Evolutionary conservation across 352 stramenopile genomes (phyloP), one percentile per base, ranked within the genome.

Genomic region (Globisporangium viniferum): DNA sequence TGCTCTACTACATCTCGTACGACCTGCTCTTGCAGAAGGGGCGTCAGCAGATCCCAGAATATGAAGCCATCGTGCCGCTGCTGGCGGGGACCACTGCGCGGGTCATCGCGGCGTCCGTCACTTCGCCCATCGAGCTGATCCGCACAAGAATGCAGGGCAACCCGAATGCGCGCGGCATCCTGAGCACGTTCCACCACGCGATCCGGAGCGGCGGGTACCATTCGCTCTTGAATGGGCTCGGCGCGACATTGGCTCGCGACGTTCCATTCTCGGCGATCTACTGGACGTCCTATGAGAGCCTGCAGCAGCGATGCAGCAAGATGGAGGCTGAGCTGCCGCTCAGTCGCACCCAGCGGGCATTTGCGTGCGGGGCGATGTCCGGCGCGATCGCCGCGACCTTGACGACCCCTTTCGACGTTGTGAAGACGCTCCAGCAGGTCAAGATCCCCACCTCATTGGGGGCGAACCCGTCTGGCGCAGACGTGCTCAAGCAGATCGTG

Each of bases 231-330:
- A 81, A 85, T 35, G 96, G 97, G 20, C 76, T 98, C 24, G 80
- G 69, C 18, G 92, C 96, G 6, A 98, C 94, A 10, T 76, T 99
- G 48, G 92, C 91, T 41, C 82, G 96, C 48, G 97, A 99, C 78
- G 91, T 99, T 7, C 96, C 96, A 5, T 99, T 99, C 70, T 96
- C 81, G 8, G 95, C 91, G 0, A 92, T 99, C 41, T 99, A 99
- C 72, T 99, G 94, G 94, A 86, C 90, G 8, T 89, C 78, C 35
- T 94, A 98, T 66, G 96, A 99, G 76, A 70, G 80, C 20, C 84
- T 96, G 8, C 79, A 91, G 69, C 66, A 64, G 3, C 51, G 84
- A 5, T 64, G 64, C 36, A 53, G 35, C 12, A 46, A 72, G 5
- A 41, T 39, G 10, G 67, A 73, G 24, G 67, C 70, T 2, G 54